These are phyloP conservation scores for Penicillium bovifimosum DNA, from an alignment of 495 filamentous ascomycete species.

Conservation along the genomic window DNA sequence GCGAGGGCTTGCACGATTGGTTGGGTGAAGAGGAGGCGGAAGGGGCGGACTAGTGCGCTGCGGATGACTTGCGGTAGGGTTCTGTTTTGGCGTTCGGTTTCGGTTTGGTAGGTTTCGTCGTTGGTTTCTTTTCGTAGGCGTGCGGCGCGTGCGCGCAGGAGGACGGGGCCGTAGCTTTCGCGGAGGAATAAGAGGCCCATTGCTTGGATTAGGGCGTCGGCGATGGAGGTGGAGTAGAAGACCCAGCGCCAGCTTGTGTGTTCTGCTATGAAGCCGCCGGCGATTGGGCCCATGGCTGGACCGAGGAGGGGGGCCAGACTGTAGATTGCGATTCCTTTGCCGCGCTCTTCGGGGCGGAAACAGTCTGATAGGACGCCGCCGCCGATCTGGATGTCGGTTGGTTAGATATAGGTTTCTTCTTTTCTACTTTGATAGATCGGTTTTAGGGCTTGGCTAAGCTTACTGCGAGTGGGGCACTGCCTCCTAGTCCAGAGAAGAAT, in stretches of 20 bases:
- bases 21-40: conserved; percentile 55
- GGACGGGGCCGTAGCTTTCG: conserved; percentile 63
- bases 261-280: conserved; percentile 61
- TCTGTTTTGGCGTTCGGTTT: conserved; percentile 51
- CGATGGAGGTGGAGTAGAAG: conserved; percentile 60
- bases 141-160: conserved; percentile 53
- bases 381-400: conserved; percentile 35
- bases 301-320: conserved; percentile 61
- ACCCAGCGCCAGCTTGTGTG: conserved; percentile 68
- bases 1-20: conserved; percentile 56
- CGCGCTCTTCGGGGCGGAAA: conserved; percentile 59
- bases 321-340: conserved; percentile 59
- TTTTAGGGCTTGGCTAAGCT: conserved; percentile 28
- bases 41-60: conserved; percentile 47
- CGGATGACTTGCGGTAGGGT: conserved; percentile 39
- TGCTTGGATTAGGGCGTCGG: conserved; percentile 55
- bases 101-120: conserved; percentile 57
- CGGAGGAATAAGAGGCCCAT: conserved; percentile 61
- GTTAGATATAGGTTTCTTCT: background rate
- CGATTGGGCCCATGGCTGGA: conserved; percentile 60
- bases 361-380: conserved; percentile 60
- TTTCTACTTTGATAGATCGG: too few species aligned
- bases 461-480: conserved; percentile 48
- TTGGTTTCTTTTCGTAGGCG: conserved; percentile 58
- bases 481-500: conserved; percentile 55